These are phyloP conservation scores for Cutaneotrichosporon sp. DNA, from an alignment of 1,284 basidiomycete species.

Conservation along the genomic window DNA sequence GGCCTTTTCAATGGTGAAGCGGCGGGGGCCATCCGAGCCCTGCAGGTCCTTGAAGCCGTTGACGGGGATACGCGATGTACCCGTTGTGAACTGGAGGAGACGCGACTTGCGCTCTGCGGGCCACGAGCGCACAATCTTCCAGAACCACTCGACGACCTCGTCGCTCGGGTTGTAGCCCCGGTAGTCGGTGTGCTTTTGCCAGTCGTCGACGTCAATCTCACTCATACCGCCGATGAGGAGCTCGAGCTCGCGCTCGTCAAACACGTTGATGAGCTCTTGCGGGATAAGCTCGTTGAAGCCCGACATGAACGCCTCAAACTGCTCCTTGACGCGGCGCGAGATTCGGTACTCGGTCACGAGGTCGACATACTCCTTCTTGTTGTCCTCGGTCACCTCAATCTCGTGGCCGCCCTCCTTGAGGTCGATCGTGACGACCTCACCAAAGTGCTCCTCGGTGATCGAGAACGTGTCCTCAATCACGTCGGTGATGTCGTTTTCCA, in stretches of 20 bases:
- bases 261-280: constrained; percentile 89
- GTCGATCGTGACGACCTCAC: constrained; percentile 90
- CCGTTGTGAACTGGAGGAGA: constrained; percentile 92
- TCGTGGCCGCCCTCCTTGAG: constrained; percentile 81
- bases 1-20: constrained; percentile 93
- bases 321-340: constrained; percentile 83
- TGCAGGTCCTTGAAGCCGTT: constrained; percentile 99
- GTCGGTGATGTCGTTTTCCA: constrained; percentile 94
- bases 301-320: constrained; percentile 92
- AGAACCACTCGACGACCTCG: constrained; percentile 99
- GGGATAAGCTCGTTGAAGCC: constrained; percentile 95
- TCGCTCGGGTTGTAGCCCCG: constrained; percentile 57
- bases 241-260: constrained; percentile 96
- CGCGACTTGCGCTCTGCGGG: constrained; percentile 93
- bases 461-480: constrained; percentile 93
- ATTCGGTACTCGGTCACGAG: constrained; percentile 92
- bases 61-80: constrained; percentile 93
- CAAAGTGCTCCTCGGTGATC: constrained; percentile 92
- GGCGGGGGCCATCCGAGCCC: constrained; percentile 89
- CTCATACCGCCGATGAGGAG: constrained; percentile 97
- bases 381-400: constrained; percentile 85
- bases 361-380: constrained; percentile 99
- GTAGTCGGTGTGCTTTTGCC: constrained; percentile 60
- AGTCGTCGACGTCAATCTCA: constrained; percentile 78
- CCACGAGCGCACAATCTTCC: constrained; percentile 96